phyloP scores from a whole-genome alignment of 75 land plant genomes.

The Pinus albicaulis region DNA sequence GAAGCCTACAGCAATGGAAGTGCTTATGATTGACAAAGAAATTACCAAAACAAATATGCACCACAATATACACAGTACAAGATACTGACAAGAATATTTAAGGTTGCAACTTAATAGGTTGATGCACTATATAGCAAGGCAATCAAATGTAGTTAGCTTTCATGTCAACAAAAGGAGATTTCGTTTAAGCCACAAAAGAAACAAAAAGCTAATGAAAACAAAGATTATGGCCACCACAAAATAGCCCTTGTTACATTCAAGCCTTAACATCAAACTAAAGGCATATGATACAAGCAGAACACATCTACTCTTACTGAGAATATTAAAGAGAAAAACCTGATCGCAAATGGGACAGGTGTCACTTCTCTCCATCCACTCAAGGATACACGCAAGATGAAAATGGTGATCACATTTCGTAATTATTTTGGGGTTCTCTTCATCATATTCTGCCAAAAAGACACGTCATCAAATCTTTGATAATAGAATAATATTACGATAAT shows the following conservation, averaged over 20 bases:
- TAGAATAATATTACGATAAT: neutral
- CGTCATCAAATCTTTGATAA: neutral
- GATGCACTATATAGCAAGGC: neutral
- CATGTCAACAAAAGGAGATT: neutral
- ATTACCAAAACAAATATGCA: neutral
- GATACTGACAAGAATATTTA: neutral
- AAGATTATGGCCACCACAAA: neutral
- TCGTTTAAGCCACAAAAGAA: neutral
- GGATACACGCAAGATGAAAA: conserved; percentile 64
- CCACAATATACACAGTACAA: neutral
- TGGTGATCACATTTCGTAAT: conserved; percentile 54
- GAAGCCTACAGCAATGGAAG: too few relatives aligned
- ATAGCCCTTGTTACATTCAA: neutral
- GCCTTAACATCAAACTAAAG: neutral
- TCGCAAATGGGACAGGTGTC: conserved; percentile 43
- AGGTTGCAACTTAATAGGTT: neutral
- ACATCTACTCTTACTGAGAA: neutral
- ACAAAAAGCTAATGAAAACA: neutral
- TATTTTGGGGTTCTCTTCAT: conserved; percentile 39
- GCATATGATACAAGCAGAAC: neutral
- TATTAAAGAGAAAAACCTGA: conserved; percentile 22
- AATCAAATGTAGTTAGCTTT: neutral
- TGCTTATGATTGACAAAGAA: neutral
- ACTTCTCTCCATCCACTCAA: conserved; percentile 78
- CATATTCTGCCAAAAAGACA: conserved; percentile 36